Conservation (phyloP, 345 rosid species). For the Syzygium grande region DNA sequence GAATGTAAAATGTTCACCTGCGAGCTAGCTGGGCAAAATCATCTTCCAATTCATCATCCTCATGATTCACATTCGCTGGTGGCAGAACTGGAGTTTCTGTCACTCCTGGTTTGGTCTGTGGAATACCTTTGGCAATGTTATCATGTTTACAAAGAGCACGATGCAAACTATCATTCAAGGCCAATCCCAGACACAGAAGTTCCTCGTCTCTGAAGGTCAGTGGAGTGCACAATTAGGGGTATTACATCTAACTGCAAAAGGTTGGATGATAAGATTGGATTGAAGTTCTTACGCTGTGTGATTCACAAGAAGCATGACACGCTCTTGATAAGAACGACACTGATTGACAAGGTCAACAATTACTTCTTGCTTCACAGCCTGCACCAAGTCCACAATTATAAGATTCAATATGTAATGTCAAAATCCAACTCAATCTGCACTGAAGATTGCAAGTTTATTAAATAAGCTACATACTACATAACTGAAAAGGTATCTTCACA, state of each 20-base stretch:
- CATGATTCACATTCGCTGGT: slow-evolving; percentile 48
- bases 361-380: slow-evolving; percentile 83
- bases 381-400: slow-evolving; percentile 8
- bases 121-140: slow-evolving; percentile 59
- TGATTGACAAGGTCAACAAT: slow-evolving; percentile 89
- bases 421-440: neutral
- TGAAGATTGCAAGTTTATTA: neutral
- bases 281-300: slow-evolving; percentile 45
- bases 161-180: slow-evolving; percentile 81
- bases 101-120: slow-evolving; percentile 16
- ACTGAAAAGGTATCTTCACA: neutral
- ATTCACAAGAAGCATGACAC: slow-evolving; percentile 79
- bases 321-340: slow-evolving; percentile 77
- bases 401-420: neutral
- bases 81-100: slow-evolving; percentile 32
- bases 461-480: neutral
- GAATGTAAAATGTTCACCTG: neutral
- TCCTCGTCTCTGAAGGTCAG: slow-evolving; percentile 60
- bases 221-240: slow-evolving; percentile 7
- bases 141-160: slow-evolving; percentile 75
- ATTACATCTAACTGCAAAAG: neutral
- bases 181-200: slow-evolving; percentile 76
- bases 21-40: slow-evolving; percentile 57
- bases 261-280: neutral
- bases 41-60: slow-evolving; percentile 79